phyloP scores from a whole-genome alignment of 305 asterid genomes.

The Rubia tinctorum region DNA sequence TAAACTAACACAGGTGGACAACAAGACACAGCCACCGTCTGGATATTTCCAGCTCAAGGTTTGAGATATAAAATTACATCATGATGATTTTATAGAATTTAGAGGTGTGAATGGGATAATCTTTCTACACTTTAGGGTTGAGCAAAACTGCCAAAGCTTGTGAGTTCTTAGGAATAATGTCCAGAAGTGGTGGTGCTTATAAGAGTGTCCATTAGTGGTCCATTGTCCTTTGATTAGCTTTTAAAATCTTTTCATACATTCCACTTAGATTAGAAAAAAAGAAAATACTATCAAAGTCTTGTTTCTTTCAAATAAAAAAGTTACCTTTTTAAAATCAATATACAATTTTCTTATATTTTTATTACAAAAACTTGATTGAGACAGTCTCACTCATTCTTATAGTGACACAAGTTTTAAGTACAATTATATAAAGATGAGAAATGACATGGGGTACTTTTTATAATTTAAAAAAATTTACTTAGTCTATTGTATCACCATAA shows the following conservation, averaged over 20 bases:
- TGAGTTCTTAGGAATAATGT: not conserved
- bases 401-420: no score
- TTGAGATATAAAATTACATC: not conserved
- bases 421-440: no score
- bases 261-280: not conserved
- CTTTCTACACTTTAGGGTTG: not conserved
- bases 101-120: not conserved
- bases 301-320: not conserved
- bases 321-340: no score
- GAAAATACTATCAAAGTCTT: not conserved
- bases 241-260: not conserved
- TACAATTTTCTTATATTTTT: no score
- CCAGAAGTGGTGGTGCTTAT: conserved; percentile 5
- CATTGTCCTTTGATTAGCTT: not conserved
- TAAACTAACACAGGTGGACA: not conserved
- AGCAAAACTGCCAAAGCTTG: not conserved
- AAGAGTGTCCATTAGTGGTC: conserved; percentile 7
- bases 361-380: no score
- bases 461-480: no score
- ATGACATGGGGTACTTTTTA: no score
- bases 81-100: not conserved
- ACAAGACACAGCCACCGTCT: no score
- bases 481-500: no score
- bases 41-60: not conserved
- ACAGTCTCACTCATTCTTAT: no score